Evolutionary conservation across 371 early-diverging fungal species (phyloP), one percentile per base, ranked within the genome.

Genomic region (Rhizopus delemar): DNA sequence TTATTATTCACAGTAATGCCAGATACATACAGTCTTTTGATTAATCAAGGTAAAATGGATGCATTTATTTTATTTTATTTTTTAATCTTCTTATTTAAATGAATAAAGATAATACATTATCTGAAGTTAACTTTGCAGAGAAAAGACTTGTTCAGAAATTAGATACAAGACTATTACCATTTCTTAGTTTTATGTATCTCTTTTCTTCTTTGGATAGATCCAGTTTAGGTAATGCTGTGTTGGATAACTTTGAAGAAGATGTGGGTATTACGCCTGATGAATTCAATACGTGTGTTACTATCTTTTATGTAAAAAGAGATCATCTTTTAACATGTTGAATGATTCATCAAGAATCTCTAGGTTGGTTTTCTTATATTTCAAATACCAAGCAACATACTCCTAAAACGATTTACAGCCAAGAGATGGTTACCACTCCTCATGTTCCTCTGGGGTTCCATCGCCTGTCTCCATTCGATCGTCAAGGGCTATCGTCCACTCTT

Each of bases 151-250:
- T 78, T 32, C 72, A 75, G 32, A 83, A 83, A 49, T 55, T 75
- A 11, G 84, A 83, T 46, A 66, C 66, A 8, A 61, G 69, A 28
- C 57, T 83, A 2, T 51, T 83, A 8, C 84, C 84, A 2, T 70
- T 81, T 41, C 63, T 83, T 4, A 77, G 80, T 15, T 59, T 83
- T 5, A 73, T 81, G 71, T 81, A 81, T 46, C 63, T 81, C 4
- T 77, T 78, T 56, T 75, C 74, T 7, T 79, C 79, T 22, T 66
- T 81, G 49, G 82, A 81, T 63, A 65, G 82, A 48, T 75, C 79
- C 3, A 81, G 77, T 22, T 51, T 81, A 48, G 82, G 82, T 76
- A 62, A 78, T 55, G 78, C 78, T 49, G 78, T 78, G 29, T 46
- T 78, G 36, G 78, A 78, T 51, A 73, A 78, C 51, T 78, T 78